phyloP scores from a whole-genome alignment of 306 rosid species.

The Prunus mume region DNA sequence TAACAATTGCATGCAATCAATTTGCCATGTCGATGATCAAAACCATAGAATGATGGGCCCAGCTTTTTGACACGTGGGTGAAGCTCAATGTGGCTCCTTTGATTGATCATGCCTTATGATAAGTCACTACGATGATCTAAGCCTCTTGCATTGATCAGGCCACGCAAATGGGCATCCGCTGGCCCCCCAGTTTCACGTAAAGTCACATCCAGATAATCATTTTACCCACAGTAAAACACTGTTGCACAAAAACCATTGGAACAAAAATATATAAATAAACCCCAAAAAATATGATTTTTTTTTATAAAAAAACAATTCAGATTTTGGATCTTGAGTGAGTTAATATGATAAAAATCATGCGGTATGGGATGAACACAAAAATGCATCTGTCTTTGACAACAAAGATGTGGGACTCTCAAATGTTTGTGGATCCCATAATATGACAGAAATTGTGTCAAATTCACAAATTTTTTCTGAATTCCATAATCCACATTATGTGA shows the following conservation, averaged over 20 bases:
- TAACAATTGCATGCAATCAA: background rate
- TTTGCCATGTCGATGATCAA: background rate
- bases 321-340: background rate
- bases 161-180: background rate
- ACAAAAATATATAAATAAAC: background rate
- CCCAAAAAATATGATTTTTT: background rate
- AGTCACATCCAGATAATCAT: constrained; percentile 8
- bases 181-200: background rate
- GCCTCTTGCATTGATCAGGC: background rate
- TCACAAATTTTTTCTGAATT: background rate
- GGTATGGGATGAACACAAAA: background rate
- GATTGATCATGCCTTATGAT: constrained; percentile 9
- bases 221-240: background rate
- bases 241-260: background rate
- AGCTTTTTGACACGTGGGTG: background rate
- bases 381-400: background rate
- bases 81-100: background rate
- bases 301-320: background rate
- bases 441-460: background rate
- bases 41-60: background rate
- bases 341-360: too few relatives aligned
- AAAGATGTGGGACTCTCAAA: background rate
- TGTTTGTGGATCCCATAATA: background rate
- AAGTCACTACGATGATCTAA: constrained; percentile 2
- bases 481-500: background rate